These are phyloP conservation scores for Cicer yamashitae DNA, from an alignment of 306 rosid genomes.

Conservation along the genomic window DNA sequence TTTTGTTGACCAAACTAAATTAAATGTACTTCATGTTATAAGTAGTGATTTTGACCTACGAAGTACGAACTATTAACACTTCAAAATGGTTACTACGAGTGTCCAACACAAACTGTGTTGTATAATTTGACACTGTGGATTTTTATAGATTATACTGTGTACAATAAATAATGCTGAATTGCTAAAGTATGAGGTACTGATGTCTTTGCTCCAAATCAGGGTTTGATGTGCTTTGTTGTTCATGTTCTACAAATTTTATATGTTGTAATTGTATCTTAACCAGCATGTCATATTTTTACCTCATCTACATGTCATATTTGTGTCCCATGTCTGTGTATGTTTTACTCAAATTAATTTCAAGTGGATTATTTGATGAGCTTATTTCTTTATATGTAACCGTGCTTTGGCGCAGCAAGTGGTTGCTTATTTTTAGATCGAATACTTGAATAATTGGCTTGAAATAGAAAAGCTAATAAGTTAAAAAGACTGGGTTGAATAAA, in stretches of 20 bases:
- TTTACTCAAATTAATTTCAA: conserved; percentile 5
- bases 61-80: not conserved
- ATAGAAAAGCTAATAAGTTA: not conserved
- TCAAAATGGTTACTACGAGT: not conserved
- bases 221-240: not conserved
- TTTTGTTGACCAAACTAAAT: conserved; percentile 2
- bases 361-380: conserved; percentile 13
- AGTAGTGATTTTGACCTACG: not conserved
- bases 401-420: conserved; percentile 10
- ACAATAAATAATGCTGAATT: conserved; percentile 8
- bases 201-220: not conserved
- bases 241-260: not conserved
- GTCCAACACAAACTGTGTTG: not conserved
- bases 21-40: conserved; percentile 6
- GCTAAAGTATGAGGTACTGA: not conserved
- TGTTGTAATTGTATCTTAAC: not conserved
- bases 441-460: conserved; percentile 7
- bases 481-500: not conserved
- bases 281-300: not conserved
- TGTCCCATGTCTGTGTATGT: not conserved
- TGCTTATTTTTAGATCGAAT: conserved; percentile 11
- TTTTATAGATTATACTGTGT: not conserved
- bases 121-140: not conserved
- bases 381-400: not conserved
- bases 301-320: not conserved